Evolutionary conservation across 2,329 filamentous ascomycete species (phyloP).

Genomic region (Albophoma yamanashiensis): DNA sequence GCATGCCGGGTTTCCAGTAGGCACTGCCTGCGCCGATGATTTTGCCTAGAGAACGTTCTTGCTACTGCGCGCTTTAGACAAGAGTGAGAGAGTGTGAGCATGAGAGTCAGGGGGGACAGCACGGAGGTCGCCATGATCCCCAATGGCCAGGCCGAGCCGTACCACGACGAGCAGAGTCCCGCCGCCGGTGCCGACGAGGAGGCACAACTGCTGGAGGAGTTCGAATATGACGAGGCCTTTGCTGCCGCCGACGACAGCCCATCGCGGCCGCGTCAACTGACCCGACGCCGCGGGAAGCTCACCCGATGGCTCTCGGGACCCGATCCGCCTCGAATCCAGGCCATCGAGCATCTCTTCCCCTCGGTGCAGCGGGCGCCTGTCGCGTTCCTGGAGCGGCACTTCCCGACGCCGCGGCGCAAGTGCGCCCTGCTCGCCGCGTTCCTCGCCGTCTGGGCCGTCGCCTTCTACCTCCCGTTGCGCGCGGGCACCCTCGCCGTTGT

Average conservation of each 20-base stretch:
- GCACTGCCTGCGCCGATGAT: neutral
- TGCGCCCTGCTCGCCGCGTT: constrained; percentile 42
- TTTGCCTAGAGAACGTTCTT: neutral
- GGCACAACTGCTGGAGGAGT: neutral
- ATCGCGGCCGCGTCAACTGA: neutral
- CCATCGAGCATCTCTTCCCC: neutral
- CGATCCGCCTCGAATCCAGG: neutral
- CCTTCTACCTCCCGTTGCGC: constrained; percentile 59
- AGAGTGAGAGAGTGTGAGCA: too few relatives aligned
- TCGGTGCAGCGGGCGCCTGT: neutral
- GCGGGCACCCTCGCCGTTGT: constrained; percentile 45
- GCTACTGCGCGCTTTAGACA: neutral
- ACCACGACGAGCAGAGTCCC: neutral
- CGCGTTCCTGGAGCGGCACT: neutral
- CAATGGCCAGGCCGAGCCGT: neutral
- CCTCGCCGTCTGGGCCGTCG: constrained; percentile 56
- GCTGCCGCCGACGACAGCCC: neutral
- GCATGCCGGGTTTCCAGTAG: neutral
- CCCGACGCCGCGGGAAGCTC: neutral
- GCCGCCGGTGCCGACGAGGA: neutral
- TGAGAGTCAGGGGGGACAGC: neutral
- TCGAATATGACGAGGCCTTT: neutral
- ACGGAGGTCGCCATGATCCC: neutral
- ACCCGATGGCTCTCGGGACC: neutral
- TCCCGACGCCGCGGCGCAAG: neutral